These are phyloP conservation scores for Lactifluus echinatus DNA, from an alignment of 768 basidiomycete genomes.

Conservation along the genomic window DNA sequence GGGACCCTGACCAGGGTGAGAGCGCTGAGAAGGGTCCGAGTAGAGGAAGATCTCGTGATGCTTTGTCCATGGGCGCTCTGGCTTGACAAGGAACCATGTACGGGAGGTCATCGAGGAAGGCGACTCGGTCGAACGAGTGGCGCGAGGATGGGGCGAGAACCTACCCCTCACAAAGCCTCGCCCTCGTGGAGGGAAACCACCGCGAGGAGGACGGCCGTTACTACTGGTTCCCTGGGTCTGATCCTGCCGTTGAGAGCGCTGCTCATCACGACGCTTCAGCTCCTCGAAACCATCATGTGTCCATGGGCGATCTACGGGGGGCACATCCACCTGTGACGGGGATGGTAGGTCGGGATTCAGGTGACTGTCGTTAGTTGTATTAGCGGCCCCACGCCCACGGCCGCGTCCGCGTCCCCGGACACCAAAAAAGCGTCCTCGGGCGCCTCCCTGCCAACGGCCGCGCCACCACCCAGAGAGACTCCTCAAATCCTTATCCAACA, in stretches of 20 bases:
- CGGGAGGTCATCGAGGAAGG: slow-evolving; percentile 32
- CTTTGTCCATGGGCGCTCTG: slow-evolving; percentile 77
- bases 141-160: slow-evolving; percentile 18
- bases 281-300: slow-evolving; percentile 86
- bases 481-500: slow-evolving; percentile 73
- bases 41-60: slow-evolving; percentile 70
- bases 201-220: slow-evolving; percentile 39
- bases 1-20: slow-evolving; percentile 46
- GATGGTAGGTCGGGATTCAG: slow-evolving; percentile 22
- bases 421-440: slow-evolving; percentile 47
- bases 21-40: slow-evolving; percentile 49
- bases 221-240: slow-evolving; percentile 39
- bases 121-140: slow-evolving; percentile 24
- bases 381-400: slow-evolving; percentile 6
- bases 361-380: slow-evolving; percentile 16
- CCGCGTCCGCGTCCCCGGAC: slow-evolving; percentile 47
- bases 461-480: slow-evolving; percentile 86
- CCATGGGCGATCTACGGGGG: slow-evolving; percentile 66
- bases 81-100: slow-evolving; percentile 65
- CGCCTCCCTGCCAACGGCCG: slow-evolving; percentile 64
- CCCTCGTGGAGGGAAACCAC: slow-evolving; percentile 31
- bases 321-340: slow-evolving; percentile 30
- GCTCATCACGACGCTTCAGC: slow-evolving; percentile 68
- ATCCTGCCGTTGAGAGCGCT: slow-evolving; percentile 33
- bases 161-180: slow-evolving; percentile 38